Percentiles rank a stretch among this genome's conserved stretches.
Conservation (phyloP, 139 green algal species). For the Prasinococcaceae sp. region DNA sequence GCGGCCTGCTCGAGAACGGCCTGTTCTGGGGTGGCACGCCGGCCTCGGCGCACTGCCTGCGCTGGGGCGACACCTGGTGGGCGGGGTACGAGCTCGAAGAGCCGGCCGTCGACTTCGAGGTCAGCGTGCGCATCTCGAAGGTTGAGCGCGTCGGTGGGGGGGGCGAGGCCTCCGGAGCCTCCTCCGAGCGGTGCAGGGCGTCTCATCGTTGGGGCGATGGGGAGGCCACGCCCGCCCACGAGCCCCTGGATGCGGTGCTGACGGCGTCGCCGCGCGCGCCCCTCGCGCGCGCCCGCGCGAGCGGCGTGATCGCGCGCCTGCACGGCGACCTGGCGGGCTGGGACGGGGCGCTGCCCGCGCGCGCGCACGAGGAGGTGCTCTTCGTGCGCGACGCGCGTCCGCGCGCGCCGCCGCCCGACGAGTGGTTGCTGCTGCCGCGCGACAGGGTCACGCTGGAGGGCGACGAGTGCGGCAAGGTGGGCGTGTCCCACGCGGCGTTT, state of each 20-base stretch:
- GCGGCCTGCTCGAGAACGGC: slow-evolving; percentile 4
- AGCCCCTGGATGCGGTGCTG: no score
- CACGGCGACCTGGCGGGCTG: neutral
- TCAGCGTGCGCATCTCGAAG: neutral
- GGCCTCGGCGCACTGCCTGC: slow-evolving; percentile 14
- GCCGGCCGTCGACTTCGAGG: neutral
- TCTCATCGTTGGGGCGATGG: no score
- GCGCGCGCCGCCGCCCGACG: neutral
- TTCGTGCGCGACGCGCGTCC: neutral
- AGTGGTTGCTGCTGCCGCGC: slow-evolving; percentile 21
- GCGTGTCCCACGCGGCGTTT: slow-evolving; percentile 16
- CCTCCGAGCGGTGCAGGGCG: neutral
- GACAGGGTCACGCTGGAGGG: slow-evolving; percentile 9
- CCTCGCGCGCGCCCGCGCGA: no score
- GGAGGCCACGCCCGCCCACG: no score
- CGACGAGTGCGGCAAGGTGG: slow-evolving; percentile 19
- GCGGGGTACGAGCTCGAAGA: neutral
- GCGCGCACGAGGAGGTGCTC: neutral
- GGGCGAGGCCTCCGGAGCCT: neutral
- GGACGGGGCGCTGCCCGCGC: neutral
- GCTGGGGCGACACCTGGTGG: slow-evolving; percentile 12
- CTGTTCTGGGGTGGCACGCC: slow-evolving; percentile 21
- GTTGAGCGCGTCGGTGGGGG: slow-evolving; percentile 3
- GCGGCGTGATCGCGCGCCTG: neutral
- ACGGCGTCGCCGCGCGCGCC: no score